A percentile compares a stretch with the other conserved stretches of the same genome.
Conservation (phyloP, 306 rosid species). For the Purshia tridentata region DNA sequence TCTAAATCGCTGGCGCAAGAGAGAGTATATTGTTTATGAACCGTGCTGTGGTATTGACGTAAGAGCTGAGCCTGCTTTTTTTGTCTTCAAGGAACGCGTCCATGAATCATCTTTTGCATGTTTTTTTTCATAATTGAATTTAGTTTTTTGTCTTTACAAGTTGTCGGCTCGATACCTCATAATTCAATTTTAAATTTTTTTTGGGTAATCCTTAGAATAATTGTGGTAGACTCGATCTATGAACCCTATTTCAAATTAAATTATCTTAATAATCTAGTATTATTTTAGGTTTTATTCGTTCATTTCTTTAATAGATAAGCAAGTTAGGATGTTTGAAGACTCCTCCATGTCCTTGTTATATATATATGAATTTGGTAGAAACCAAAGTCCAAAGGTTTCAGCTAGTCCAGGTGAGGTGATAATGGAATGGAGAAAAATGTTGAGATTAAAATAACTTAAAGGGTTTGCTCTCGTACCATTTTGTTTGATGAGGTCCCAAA, state of each 20-base stretch:
- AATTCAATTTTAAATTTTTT: background rate
- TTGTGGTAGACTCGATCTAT: slow-evolving; percentile 3
- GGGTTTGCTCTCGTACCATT: no score
- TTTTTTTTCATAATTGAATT: background rate
- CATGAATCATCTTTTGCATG: slow-evolving; percentile 3
- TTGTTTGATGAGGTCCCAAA: no score
- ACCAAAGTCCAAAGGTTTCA: no score
- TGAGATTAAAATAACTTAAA: no score
- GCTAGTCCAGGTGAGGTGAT: no score
- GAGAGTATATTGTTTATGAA: background rate
- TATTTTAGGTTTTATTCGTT: background rate
- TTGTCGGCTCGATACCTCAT: slow-evolving; percentile 7
- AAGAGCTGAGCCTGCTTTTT: slow-evolving; percentile 26
- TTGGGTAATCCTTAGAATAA: no score
- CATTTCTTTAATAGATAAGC: background rate
- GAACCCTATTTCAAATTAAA: background rate
- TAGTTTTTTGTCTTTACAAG: background rate
- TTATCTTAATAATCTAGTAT: background rate
- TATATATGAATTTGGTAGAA: no score
- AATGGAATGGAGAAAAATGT: no score
- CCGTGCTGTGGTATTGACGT: slow-evolving; percentile 14
- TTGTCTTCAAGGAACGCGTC: slow-evolving; percentile 25
- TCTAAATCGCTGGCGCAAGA: slow-evolving; percentile 25
- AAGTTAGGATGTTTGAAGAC: background rate
- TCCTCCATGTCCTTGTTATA: background rate